Evolutionary conservation across 192 early-diverging fungal genomes (phyloP), one percentile per base, ranked within the genome.

Genomic region (Rhizophagus prolifer): DNA sequence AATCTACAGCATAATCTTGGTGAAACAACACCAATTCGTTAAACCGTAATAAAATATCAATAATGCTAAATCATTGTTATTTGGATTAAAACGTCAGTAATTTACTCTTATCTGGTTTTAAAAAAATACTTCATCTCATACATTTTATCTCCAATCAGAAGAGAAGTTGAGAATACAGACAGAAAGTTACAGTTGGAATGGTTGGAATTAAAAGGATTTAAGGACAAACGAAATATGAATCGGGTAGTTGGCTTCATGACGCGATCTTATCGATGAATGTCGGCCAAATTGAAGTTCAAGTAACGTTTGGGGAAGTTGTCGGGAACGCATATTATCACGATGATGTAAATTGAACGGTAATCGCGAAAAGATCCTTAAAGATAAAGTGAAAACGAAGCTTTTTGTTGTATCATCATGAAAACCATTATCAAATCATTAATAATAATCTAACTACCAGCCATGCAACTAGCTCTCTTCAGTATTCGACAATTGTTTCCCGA

Each of bases 141-240:
- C 12, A 47, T 38, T 47, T 47, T 76, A 36, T 54, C 25, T 76
- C 31, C 4, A 76, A 76, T 67, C 3, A 76, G 64, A 34, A 50
- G 63, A 58, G 75, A 73, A 61, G 58, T 73, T 31, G 72, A 73
- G 25, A 73, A 73, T 73, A 41, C 28, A 8, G 50, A 73, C 14
- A 30, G 28, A 73, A 73, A 76, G 63, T 7, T 31, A 13, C 75
- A 76, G 67, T 26, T 76, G 47, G 64, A 76, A 25, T 6, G 68
- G 67, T 26, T 76, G 47, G 64, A 76, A 25, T 6, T 76, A 9
- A 59, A 34, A 75, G 67, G 64, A 41, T 2, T 58, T 76, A 23
- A 65, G 14, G 28, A 76, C 50, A n/a, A 76, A 50, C 64, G 9
- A 58, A 76, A 66, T 13, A 14, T 3, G 3, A 47, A 47, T 47